Conservation (phyloP, 306 rosid species). For the Erythrophleum fordii region DNA sequence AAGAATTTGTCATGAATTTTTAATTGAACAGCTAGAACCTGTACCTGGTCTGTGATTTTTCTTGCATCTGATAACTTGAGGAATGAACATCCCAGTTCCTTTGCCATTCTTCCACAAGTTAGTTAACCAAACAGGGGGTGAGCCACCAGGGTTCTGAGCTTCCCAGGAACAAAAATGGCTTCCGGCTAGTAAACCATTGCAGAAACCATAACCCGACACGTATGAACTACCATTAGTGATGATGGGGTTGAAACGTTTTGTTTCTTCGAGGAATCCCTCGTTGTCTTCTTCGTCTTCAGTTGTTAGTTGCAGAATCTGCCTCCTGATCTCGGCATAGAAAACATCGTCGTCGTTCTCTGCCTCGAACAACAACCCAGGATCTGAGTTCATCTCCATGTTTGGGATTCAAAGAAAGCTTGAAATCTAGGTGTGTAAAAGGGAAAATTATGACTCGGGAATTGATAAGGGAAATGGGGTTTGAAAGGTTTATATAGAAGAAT, state of each 20-base stretch:
- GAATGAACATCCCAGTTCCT: conserved; percentile 87
- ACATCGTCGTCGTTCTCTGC: conserved; percentile 55
- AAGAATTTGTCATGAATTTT: neutral
- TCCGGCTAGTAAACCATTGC: neutral
- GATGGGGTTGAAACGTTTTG: conserved; percentile 13
- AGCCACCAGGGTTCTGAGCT: conserved; percentile 28
- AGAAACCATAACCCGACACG: neutral
- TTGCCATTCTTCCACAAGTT: conserved; percentile 59
- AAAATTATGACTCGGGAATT: conserved; percentile 24
- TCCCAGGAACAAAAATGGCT: conserved; percentile 45
- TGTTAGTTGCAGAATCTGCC: conserved; percentile 67
- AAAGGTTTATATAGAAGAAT: conserved; percentile 39
- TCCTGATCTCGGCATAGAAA: conserved; percentile 68
- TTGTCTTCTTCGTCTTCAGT: conserved; percentile 45
- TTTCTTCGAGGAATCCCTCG: conserved; percentile 43
- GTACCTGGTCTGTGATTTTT: conserved; percentile 51
- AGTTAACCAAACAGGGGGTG: conserved; percentile 52
- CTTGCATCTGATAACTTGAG: conserved; percentile 47
- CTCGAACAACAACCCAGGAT: conserved; percentile 40
- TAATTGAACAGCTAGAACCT: neutral
- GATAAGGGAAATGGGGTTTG: neutral
- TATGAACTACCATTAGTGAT: conserved; percentile 10
- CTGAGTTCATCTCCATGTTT: conserved; percentile 42
- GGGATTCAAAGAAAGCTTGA: neutral
- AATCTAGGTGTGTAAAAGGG: neutral